Evolutionary conservation across 768 basidiomycete genomes (phyloP), one percentile per base, ranked within the genome.

Genomic region (Amanita subjunquillea): DNA sequence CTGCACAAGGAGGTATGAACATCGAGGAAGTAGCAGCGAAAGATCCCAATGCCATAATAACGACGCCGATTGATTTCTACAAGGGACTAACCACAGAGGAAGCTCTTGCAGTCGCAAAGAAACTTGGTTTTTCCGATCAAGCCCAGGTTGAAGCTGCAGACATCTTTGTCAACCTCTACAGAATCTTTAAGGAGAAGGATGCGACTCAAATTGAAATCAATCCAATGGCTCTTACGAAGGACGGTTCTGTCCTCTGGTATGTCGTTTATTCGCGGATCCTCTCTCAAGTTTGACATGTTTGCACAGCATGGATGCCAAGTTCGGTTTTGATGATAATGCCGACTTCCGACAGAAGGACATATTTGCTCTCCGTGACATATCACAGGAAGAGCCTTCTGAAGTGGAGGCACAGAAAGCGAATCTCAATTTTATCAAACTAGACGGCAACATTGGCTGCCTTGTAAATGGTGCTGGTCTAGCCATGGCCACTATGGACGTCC

Each of bases 401-500:
- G 95, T 99, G 30, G 92, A 96, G 67, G 96, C 96, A 20, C 93
- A 94, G 69, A 89, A 95, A 67, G 89, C 88, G 56, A 85, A 88
- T 65, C 78, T 99, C 63, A 97, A 94, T 75, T 98, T 97, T 68
- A 98, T 98, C 78, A 97, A 99, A 72, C 85, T 99, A 41, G 96
- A 99, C 63, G 96, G 96, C 29, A 88, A 79, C 69, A 84, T 99
- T 55, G 96, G 96, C 27, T 99, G 96, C 72, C 74, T 99, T 49
- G 96, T 99, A 56, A 99, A 99, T 61, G 96, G 96, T 62, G 96
- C 96, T 48, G 96, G 96, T 63, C 74, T 99, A 56, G 96, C 96
- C 48, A 99, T 99, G 96, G 96, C 96, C 36, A 99, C 96, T 52
- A 98, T 99, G 96, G 96, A 99, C 63, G 95, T 98, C n/a, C 77